Conservation (phyloP, 2,329 filamentous ascomycete genomes). For the Ophiosphaerella korrae region DNA sequence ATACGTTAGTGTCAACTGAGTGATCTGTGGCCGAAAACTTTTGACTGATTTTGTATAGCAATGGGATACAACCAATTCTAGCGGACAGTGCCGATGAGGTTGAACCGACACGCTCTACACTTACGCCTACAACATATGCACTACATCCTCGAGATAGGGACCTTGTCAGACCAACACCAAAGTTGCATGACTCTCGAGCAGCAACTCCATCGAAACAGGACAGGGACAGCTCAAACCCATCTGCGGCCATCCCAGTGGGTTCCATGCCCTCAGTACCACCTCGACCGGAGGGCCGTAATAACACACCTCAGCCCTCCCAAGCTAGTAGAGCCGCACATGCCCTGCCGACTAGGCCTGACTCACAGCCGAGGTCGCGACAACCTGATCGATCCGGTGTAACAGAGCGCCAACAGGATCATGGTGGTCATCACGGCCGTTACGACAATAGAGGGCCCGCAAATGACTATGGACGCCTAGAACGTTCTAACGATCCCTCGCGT, state of each 20-base stretch:
- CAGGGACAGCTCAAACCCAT: conserved; percentile 11
- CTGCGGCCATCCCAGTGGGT: neutral
- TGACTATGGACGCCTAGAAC: conserved; percentile 53
- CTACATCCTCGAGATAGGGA: conserved; percentile 28
- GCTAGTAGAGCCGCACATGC: conserved; percentile 43
- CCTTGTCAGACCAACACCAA: conserved; percentile 10
- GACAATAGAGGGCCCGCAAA: conserved; percentile 42
- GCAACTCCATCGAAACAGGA: conserved; percentile 23
- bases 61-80: conserved; percentile 37
- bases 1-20: conserved; percentile 31
- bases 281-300: conserved; percentile 42
- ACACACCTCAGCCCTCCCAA: conserved; percentile 32
- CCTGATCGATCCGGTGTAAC: conserved; percentile 31
- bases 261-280: conserved; percentile 25
- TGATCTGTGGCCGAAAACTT: neutral
- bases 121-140: conserved; percentile 17
- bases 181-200: conserved; percentile 12
- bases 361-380: conserved; percentile 53
- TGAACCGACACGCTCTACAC: conserved; percentile 13
- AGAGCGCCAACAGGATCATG: conserved; percentile 37
- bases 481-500: conserved; percentile 44
- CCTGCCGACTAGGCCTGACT: conserved; percentile 64
- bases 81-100: conserved; percentile 21
- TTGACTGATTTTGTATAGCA: conserved; percentile 29
- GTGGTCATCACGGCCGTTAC: conserved; percentile 32